These are phyloP conservation scores for Marasmius sp. DNA, from an alignment of 1,284 basidiomycete genomes.

Conservation along the genomic window DNA sequence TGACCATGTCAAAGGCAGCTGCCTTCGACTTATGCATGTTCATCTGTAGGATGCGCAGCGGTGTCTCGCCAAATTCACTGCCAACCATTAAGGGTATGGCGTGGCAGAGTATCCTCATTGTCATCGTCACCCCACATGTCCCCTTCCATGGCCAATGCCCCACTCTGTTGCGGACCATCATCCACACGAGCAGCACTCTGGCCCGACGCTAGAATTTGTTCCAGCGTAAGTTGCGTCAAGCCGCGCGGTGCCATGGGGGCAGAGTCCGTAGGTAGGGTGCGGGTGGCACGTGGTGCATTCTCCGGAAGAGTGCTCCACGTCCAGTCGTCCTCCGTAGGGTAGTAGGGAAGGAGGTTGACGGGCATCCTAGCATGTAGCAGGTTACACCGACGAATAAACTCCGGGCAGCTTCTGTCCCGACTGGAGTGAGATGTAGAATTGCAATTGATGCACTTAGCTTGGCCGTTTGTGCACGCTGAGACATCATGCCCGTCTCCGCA, in stretches of 20 bases:
- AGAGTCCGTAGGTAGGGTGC: background rate
- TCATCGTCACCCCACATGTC: too few species aligned
- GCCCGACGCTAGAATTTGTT: background rate
- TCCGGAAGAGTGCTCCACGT: slow-evolving; percentile 6
- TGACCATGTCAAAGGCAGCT: slow-evolving; percentile 8
- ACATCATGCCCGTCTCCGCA: slow-evolving; percentile 10
- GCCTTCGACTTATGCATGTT: slow-evolving; percentile 17
- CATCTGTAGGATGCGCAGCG: slow-evolving; percentile 14
- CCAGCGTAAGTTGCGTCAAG: background rate
- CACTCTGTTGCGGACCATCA: too few species aligned
- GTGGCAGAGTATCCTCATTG: too few species aligned
- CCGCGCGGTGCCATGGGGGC: background rate
- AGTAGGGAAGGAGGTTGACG: slow-evolving; percentile 11
- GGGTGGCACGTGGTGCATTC: background rate
- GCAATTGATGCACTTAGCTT: slow-evolving; percentile 12
- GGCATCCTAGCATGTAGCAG: slow-evolving; percentile 2
- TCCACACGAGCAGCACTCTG: too few species aligned
- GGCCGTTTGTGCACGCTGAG: background rate
- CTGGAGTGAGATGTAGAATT: slow-evolving; percentile 10
- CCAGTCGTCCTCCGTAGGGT: slow-evolving; percentile 4
- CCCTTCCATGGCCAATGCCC: too few species aligned
- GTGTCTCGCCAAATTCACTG: background rate
- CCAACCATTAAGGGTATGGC: background rate
- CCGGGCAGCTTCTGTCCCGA: slow-evolving; percentile 10
- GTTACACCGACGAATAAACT: background rate